Percentiles rank a stretch among this genome's conserved stretches.
Evolutionary conservation across 106 monocot species (phyloP).

Genomic region (Ottelia alismoides): DNA sequence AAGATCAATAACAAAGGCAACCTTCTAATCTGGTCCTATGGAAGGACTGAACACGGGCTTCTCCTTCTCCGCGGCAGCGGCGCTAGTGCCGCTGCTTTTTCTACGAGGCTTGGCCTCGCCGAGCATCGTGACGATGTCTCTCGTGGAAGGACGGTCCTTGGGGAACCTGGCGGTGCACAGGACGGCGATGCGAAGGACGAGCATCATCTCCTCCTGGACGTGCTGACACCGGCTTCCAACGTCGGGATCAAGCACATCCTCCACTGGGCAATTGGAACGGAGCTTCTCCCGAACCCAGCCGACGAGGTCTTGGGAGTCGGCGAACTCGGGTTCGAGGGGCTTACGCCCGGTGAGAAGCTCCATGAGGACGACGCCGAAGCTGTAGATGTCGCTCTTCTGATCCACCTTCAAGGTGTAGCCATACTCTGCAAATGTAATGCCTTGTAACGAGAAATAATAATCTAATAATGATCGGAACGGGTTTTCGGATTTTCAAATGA

Average conservation of each 20-base stretch:
- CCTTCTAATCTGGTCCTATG: conserved; percentile 31
- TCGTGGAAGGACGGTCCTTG: conserved; percentile 30
- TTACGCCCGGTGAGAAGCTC: conserved; percentile 54
- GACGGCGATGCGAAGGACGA: too few species aligned
- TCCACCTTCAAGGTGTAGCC: conserved; percentile 25
- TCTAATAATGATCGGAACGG: conserved; percentile 23
- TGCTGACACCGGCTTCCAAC: conserved; percentile 40
- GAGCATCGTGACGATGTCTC: conserved; percentile 39
- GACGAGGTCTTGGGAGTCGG: conserved; percentile 50
- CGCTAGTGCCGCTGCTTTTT: conserved; percentile 26
- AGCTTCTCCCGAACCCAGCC: conserved; percentile 58
- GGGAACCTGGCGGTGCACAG: conserved; percentile 52
- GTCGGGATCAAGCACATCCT: conserved; percentile 36
- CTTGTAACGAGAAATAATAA: too few species aligned
- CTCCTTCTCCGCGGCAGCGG: conserved; percentile 26
- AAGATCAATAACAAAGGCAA: too few species aligned
- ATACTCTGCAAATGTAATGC: conserved; percentile 36
- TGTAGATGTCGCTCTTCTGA: conserved; percentile 21
- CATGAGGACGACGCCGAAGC: conserved; percentile 58
- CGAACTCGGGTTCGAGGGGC: conserved; percentile 55
- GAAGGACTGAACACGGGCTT: conserved; percentile 60
- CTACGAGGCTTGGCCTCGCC: conserved; percentile 40
- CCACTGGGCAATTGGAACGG: conserved; percentile 13
- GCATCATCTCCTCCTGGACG: conserved; percentile 60
- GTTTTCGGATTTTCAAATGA: conserved; percentile 27